These are phyloP conservation scores for Hondaea fermentalgiana DNA, from an alignment of 108 stramenopile species.

Conservation along the genomic window DNA sequence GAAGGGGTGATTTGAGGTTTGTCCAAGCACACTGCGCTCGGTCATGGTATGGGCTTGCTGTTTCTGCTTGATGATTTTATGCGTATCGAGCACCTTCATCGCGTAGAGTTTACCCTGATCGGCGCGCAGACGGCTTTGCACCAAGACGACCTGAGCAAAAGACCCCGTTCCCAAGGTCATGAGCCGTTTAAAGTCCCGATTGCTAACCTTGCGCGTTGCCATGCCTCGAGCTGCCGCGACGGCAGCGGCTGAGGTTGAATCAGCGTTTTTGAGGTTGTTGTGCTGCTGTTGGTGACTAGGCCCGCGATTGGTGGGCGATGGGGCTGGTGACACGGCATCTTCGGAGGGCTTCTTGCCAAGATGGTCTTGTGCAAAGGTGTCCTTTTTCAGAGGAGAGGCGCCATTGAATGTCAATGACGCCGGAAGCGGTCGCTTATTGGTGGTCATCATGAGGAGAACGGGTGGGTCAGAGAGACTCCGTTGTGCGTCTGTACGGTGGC, in stretches of 20 bases:
- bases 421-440: not conserved
- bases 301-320: not conserved
- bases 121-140: slow-evolving; percentile 27
- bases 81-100: slow-evolving; percentile 43
- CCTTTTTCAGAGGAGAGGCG: slow-evolving; percentile 3
- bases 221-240: not conserved
- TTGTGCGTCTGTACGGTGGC: not conserved
- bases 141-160: slow-evolving; percentile 53
- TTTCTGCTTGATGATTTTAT: slow-evolving; percentile 63
- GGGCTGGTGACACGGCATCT: not conserved
- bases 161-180: slow-evolving; percentile 57
- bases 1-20: slow-evolving; percentile 84
- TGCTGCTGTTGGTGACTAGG: not conserved
- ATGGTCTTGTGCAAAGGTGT: not conserved
- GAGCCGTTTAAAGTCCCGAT: slow-evolving; percentile 52
- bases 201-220: not conserved
- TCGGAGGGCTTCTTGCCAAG: not conserved
- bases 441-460: not conserved
- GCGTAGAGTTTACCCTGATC: slow-evolving; percentile 37
- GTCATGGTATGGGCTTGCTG: slow-evolving; percentile 95
- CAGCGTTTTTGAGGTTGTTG: not conserved
- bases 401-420: slow-evolving; percentile 8
- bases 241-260: not conserved
- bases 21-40: slow-evolving; percentile 87
- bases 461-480: not conserved